Evolutionary conservation across 78 protist species (phyloP), one percentile per base, ranked within the genome.

Genomic region (Diacronema lutheri): DNA sequence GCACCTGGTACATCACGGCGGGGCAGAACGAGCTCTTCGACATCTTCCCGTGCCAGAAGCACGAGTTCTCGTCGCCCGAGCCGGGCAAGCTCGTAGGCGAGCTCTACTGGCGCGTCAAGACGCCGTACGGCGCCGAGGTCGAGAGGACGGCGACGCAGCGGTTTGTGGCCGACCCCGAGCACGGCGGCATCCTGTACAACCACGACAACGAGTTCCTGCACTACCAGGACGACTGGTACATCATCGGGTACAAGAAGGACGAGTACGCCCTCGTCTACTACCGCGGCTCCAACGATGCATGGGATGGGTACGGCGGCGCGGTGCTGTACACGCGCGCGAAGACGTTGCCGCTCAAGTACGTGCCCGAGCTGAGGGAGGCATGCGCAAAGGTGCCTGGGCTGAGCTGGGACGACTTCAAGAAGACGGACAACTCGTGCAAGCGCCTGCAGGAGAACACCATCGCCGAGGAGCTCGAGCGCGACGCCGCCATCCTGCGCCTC

Each of bases 191-290:
- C 57, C 57, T 71, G 46, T 71, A 71, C 79, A 71, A 71, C 57
- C 79, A 71, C 57, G 79, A 71, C 79, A 71, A 71, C 79, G 79
- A 71, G 35, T 71, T 71, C 57, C 35, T 71, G 29, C 79, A 71
- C 35, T 71, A 71, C 79, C 79, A 71, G 35, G 79, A 71, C 23
- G 79, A 71, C 16, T 71, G 79, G 79, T 71, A 60, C 66, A 11
- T 60, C 20, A 2, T 60, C 14, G 66, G 9, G 9, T 9, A 21
- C 66, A 60, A 60, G 31, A n/a, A 38, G 25, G 46, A 11, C 7
- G 23, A 2, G 79, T 71, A 71, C 21, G 31, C 41, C 12, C 33
- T 71, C 21, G 58, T 71, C 23, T 71, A 71, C 35, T 71, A 71
- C 35, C 79, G 79, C 37, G 79, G 79, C 25, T 0, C 1, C 25